These are phyloP conservation scores for Zymoseptoria pseudotritici DNA, from an alignment of 2,329 filamentous ascomycete species.

Conservation along the genomic window DNA sequence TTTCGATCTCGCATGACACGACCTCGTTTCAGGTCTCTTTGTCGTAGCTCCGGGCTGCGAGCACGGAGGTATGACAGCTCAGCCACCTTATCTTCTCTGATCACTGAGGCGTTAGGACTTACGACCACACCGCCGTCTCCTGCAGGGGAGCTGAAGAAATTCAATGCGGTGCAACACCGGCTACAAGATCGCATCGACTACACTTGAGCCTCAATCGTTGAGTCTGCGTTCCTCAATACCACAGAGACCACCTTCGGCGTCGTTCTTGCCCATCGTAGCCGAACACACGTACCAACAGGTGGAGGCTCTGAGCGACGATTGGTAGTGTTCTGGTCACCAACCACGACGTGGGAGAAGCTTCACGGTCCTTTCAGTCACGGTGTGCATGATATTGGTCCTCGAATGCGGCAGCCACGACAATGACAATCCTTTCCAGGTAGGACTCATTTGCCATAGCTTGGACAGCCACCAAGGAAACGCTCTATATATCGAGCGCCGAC, in stretches of 20 bases:
- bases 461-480: neutral
- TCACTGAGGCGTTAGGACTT: neutral
- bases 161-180: slow-evolving; percentile 1
- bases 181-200: too few species aligned
- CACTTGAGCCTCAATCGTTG: neutral
- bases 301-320: slow-evolving; percentile 1
- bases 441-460: neutral
- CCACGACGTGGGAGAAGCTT: neutral
- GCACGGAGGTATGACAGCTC: neutral
- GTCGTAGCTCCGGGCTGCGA: neutral
- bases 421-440: neutral
- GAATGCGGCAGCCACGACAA: neutral
- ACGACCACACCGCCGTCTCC: slow-evolving; percentile 5
- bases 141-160: slow-evolving; percentile 10
- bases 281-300: neutral
- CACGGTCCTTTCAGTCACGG: slow-evolving; percentile 1
- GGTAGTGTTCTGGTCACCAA: slow-evolving; percentile 6
- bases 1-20: neutral
- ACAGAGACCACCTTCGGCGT: neutral
- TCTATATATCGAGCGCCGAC: slow-evolving; percentile 4
- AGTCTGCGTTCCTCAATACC: neutral
- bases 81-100: neutral
- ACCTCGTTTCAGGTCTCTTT: neutral
- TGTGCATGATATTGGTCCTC: slow-evolving; percentile 4
- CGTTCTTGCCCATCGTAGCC: neutral